Evolutionary conservation across 2,329 filamentous ascomycete genomes (phyloP), one percentile per base, ranked within the genome.

Genomic region (Phyllosticta ampelicida): DNA sequence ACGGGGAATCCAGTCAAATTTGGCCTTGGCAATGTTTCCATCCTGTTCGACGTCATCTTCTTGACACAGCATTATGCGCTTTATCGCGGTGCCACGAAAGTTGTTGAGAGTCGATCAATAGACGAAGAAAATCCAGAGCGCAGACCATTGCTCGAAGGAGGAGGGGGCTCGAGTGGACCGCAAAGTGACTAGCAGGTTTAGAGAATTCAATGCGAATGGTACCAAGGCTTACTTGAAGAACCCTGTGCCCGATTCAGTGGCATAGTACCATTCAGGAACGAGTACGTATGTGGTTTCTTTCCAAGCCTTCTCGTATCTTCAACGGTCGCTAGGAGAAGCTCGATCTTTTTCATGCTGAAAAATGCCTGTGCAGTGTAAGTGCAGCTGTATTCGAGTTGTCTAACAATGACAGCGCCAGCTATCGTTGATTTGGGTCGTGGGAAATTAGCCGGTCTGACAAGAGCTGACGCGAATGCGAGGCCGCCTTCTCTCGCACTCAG

Each of bases 1-100:
- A 90, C 86, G 0, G 92, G 91, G 1, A 97, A 97, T 70, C 89
- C 90, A 0, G 86, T 94, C 65, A 99, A 97, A 75, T 84, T 97
- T 60, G 84, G 85, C 2, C 78, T 97, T 49, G 87, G 89, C 13
- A 92, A 95, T 67, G 83, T 96, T 51, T 90, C 86, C 60, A 86
- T 97, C 65, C 70, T 89, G 2, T 97, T 96, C 70, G 92, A 97
- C 69, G 62, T 87, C 29, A 77, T 96, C 53, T 97, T 97, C 69
- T 86, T 97, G 55, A 67, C 81, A 4, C 94, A 99, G 74, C 94
- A 97, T 73, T 97, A 91, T 66, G 75, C 91, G 36, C 71, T 96
- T 19, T 97, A 96, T 68, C 71, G 70, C 20, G 60, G 66, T 11
- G 58, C 64, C 11, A 62, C 61, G 48, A 67, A 69, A 61, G 61